A percentile compares a stretch with the other conserved stretches of the same genome.
Conservation (phyloP, 495 filamentous ascomycete genomes). For the Xylaria acuta region DNA sequence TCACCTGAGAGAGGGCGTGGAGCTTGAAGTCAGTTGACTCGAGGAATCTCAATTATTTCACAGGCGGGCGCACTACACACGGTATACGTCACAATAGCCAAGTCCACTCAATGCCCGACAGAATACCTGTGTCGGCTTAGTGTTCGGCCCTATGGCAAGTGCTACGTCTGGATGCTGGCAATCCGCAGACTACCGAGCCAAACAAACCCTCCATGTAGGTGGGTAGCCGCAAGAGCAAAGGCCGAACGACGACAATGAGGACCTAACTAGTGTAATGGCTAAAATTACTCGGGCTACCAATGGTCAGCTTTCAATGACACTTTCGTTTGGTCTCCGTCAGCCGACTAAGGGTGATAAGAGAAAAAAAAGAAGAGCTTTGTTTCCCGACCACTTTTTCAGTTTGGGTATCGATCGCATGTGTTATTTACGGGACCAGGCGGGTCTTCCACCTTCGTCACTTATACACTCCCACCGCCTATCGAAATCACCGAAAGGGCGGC, state of each 20-base stretch:
- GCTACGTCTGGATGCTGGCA: neutral
- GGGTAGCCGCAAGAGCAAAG: slow-evolving; percentile 4
- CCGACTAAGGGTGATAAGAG: neutral
- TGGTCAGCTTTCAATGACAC: neutral
- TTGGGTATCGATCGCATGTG: neutral
- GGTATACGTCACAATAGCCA: no score
- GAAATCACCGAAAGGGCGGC: neutral
- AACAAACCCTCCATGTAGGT: neutral
- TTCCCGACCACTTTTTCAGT: neutral
- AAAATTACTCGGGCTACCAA: neutral
- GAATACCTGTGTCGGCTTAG: neutral
- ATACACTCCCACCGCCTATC: neutral
- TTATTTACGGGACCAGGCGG: slow-evolving; percentile 1
- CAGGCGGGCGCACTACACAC: neutral
- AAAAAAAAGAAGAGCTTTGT: neutral
- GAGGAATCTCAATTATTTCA: neutral
- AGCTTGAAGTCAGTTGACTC: neutral
- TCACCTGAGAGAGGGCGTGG: neutral
- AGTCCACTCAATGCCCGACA: neutral
- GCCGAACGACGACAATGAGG: neutral
- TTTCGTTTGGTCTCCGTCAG: neutral
- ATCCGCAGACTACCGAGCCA: neutral
- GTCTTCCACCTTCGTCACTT: neutral
- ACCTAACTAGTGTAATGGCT: no score
- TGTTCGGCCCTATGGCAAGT: neutral